phyloP scores from a whole-genome alignment of 495 filamentous ascomycete species.

The Tuber indicum region DNA sequence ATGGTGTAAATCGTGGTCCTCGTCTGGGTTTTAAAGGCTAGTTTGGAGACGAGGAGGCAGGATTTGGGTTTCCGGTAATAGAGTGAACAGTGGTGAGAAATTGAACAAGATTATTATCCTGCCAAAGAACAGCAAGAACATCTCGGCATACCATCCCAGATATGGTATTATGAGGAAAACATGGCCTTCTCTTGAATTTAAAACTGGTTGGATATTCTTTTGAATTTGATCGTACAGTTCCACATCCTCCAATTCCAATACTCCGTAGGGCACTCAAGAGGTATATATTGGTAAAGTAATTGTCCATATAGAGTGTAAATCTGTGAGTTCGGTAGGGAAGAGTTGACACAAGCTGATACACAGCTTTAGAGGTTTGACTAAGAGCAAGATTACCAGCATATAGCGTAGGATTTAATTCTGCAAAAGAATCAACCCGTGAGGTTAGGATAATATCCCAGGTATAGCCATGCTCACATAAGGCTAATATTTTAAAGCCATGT shows the following conservation, averaged over 20 bases:
- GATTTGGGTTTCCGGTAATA: background rate
- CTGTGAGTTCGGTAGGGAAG: too few species aligned
- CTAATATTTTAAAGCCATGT: too few species aligned
- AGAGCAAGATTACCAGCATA: too few species aligned
- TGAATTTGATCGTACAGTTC: background rate
- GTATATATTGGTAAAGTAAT: constrained; percentile 4
- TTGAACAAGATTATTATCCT: background rate
- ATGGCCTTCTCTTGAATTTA: background rate
- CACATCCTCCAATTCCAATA: constrained; percentile 5
- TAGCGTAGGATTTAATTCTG: too few species aligned
- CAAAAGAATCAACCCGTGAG: too few species aligned
- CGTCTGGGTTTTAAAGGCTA: background rate
- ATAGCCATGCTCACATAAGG: too few species aligned
- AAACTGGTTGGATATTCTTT: background rate
- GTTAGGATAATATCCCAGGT: too few species aligned
- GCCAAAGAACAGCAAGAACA: constrained; percentile 7
- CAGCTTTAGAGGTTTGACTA: too few species aligned
- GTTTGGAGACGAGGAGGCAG: background rate
- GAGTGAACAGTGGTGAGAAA: background rate
- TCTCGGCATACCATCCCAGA: background rate
- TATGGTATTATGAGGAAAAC: background rate
- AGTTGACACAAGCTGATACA: too few species aligned
- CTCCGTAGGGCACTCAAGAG: background rate
- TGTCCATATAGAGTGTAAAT: background rate
- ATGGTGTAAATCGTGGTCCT: background rate